Base-by-base conservation (phyloP, 148 eudicot species). In the Rhododendron kiyosumense region DNA sequence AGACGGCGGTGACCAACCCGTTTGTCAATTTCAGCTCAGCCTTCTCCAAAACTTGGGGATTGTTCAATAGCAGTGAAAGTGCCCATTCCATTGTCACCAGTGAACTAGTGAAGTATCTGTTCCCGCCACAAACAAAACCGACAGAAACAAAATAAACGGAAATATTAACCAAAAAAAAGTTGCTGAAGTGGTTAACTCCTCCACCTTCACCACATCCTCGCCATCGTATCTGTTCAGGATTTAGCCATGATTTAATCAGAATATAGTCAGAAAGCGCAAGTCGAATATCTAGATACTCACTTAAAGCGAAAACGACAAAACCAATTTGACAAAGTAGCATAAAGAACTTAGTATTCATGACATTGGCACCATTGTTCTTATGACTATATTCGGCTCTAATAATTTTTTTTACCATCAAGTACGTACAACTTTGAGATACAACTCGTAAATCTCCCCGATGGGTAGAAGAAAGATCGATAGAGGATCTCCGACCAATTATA, bases 151-250 rank as follows among this genome's bases (percentile, higher is more conserved):
- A 71, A 13, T 11, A 30, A 13, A 30, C 0, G 9, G 1, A 71
- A 71, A 13, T 12, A 30, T 71, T 28, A 28, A 7, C 38, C 11
- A 34, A 71, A 34, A 34, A 30, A 28, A 73, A 3, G 49, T 46
- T 46, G 49, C 11, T 46, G 49, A 46, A 46, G 49, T 46, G 49
- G 49, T 9, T 46, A 46, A 24, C 38, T 81, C 87, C 67, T 24
- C 81, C 84, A 91, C 86, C 18, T 86, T 85, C 30, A 84, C 85
- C 43, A 28, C 84, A 2, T 24, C 26, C 63, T 85, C 85, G 15
- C 88, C 89, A n/a, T 87, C 5, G 7, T 57, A 57, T 18, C 63
- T 57, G 63, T 18, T 57, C 20, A 20, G 63, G 24, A 57, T 57
- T 20, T 59, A 59, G 9, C 6, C 24, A 59, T 17, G 22, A 57